Evolutionary conservation across 768 basidiomycete species (phyloP), one percentile per base, ranked within the genome.

Genomic region (Suillus sp.): DNA sequence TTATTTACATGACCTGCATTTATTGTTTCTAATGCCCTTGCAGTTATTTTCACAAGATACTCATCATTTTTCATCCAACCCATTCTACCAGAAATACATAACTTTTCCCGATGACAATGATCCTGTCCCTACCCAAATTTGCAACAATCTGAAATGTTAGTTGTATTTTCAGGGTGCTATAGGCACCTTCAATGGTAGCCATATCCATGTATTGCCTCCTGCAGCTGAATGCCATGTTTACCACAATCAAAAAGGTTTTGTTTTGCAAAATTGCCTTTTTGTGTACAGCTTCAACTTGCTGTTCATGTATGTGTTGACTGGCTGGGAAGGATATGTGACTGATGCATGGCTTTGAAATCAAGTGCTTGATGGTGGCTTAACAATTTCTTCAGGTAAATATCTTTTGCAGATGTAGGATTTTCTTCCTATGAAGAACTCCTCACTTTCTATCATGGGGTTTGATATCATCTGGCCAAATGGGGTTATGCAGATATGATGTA

Each of bases 381-480:
- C 37, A 0, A 75, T 80, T 57, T 72, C 77, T 8, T 45, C 43
- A 14, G 74, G 73, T 13, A 73, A 71, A 58, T 79, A 70, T 57
- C 78, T 74, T 68, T 80, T 57, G 48, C 48, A n/a, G 47, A 64
- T 53, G 58, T 8, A n/a, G 47, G 43, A 11, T 60, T 60, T 60
- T 47, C 60, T 20, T 45, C 13, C 60, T 47, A 47, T 45, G 30
- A 75, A 62, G 48, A 68, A 4, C 68, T 79, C 1, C 65, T 81
- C 1, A 70, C 78, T 3, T 79, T 79, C 34, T 80, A 79, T 54
- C 68, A 65, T 34, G 71, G 74, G 63, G 72, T 76, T 14, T 68
- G 70, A 10, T 80, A 79, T 70, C 78, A 80, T 63, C 68, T 79
- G 47, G 67, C 64, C 18, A 74, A 79, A 66, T 80, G 76, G 73